phyloP scores from a whole-genome alignment of 257 asterid species.

The Coffea eugenioides region DNA sequence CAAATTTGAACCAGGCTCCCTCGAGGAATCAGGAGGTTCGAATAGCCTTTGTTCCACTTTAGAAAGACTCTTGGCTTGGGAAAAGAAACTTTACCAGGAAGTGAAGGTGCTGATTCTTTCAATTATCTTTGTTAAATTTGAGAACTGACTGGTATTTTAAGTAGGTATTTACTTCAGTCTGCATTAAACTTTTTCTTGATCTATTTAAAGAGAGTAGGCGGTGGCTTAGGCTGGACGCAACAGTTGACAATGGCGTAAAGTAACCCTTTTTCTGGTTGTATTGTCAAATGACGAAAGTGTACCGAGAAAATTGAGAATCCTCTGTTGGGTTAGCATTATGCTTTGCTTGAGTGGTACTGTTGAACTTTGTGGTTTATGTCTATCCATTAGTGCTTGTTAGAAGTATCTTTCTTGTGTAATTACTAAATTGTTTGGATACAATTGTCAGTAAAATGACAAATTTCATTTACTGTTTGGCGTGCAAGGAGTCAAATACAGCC shows the following conservation, averaged over 20 bases:
- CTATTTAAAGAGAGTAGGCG: constrained; percentile 10
- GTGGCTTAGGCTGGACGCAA: constrained; percentile 29
- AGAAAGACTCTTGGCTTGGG: constrained; percentile 98
- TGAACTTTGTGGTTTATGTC: constrained; percentile 29
- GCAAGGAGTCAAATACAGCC: constrained; percentile 29
- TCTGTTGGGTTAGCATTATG: constrained; percentile 19
- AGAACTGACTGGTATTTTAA: background rate
- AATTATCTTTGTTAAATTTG: constrained; percentile 1
- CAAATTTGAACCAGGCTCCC: constrained; percentile 64
- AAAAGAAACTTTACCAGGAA: constrained; percentile 89
- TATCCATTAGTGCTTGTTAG: constrained; percentile 26
- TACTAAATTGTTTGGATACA: constrained; percentile 26
- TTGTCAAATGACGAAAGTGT: constrained; percentile 27
- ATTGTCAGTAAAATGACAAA: constrained; percentile 31
- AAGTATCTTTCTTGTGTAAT: constrained; percentile 26
- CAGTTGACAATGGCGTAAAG: constrained; percentile 32
- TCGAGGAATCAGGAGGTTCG: constrained; percentile 57
- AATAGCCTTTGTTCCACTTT: constrained; percentile 85
- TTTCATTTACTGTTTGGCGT: constrained; percentile 33
- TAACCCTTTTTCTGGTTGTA: constrained; percentile 20
- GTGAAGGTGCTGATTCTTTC: constrained; percentile 67
- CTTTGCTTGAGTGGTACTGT: constrained; percentile 36
- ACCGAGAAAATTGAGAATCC: constrained; percentile 21
- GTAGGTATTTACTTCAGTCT: constrained; percentile 5
- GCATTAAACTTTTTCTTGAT: background rate